Conservation (phyloP, 345 rosid genomes). For the Durio zibethinus region DNA sequence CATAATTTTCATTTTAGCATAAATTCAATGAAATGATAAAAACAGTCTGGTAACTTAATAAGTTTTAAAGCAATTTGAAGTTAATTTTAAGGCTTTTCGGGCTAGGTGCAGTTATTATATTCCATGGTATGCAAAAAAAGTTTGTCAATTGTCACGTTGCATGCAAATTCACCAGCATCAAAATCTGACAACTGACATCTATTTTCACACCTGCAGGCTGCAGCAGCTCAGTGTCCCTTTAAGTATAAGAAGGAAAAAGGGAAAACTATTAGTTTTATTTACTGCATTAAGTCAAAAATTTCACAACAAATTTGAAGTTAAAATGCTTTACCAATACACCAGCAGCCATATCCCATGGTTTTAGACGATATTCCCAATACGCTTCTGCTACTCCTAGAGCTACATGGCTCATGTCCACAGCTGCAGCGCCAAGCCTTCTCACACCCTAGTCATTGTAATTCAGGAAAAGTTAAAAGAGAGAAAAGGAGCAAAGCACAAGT, state of each 20-base stretch:
- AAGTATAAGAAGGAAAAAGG: neutral
- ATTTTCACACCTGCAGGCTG: neutral
- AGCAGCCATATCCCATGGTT: slow-evolving; percentile 99
- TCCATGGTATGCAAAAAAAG: neutral
- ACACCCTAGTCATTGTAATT: slow-evolving; percentile 55
- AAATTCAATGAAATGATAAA: neutral
- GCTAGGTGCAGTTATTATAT: neutral
- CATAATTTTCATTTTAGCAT: neutral
- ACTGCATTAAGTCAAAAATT: neutral
- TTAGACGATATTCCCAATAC: slow-evolving; percentile 93
- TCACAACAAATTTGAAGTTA: neutral
- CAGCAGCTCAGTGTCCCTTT: neutral
- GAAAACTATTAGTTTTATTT: neutral
- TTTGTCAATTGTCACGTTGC: neutral
- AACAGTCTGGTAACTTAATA: neutral
- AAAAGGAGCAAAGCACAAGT: neutral
- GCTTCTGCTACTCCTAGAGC: slow-evolving; percentile 89
- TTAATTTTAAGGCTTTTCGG: neutral
- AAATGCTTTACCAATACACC: slow-evolving; percentile 73
- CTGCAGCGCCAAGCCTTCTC: slow-evolving; percentile 95
- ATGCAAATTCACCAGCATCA: neutral
- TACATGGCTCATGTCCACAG: slow-evolving; percentile 98
- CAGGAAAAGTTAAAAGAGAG: slow-evolving; percentile 5
- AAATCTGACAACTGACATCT: neutral
- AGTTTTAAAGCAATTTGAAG: neutral